phyloP scores from a whole-genome alignment of 768 basidiomycete genomes.

The Termitomyces sp. region DNA sequence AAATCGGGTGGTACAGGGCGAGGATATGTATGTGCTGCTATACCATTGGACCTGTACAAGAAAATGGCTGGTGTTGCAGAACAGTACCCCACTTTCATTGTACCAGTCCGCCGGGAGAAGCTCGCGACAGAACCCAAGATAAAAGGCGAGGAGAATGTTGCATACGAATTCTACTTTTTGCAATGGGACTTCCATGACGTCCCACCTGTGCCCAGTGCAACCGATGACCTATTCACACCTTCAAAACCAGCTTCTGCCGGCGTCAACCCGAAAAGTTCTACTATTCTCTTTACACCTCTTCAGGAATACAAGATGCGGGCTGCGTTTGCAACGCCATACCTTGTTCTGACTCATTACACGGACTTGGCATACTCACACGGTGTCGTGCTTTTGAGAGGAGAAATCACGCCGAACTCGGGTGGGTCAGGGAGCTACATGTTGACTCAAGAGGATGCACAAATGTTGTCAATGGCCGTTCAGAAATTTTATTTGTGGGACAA shows the following conservation, averaged over 20 bases:
- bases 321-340: conserved; percentile 85
- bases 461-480: conserved; percentile 76
- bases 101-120: conserved; percentile 65
- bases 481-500: conserved; percentile 74
- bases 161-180: conserved; percentile 79
- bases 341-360: conserved; percentile 88
- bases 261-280: conserved; percentile 51
- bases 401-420: conserved; percentile 68
- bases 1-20: conserved; percentile 77
- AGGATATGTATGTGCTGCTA: conserved; percentile 78
- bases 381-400: conserved; percentile 83
- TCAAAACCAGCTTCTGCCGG: conserved; percentile 16
- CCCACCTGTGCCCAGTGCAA: conserved; percentile 52
- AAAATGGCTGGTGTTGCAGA: conserved; percentile 60
- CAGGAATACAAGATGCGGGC: conserved; percentile 87
- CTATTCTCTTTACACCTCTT: conserved; percentile 87
- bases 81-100: conserved; percentile 72
- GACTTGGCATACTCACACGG: conserved; percentile 79
- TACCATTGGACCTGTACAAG: conserved; percentile 68
- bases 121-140: conserved; percentile 13
- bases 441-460: conserved; percentile 76
- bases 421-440: conserved; percentile 51
- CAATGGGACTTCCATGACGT: conserved; percentile 86
- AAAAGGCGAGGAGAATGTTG: conserved; percentile 31
- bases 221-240: conserved; percentile 40